Evolutionary conservation across 306 rosid species (phyloP).

Genomic region (Cucurbita pepo): DNA sequence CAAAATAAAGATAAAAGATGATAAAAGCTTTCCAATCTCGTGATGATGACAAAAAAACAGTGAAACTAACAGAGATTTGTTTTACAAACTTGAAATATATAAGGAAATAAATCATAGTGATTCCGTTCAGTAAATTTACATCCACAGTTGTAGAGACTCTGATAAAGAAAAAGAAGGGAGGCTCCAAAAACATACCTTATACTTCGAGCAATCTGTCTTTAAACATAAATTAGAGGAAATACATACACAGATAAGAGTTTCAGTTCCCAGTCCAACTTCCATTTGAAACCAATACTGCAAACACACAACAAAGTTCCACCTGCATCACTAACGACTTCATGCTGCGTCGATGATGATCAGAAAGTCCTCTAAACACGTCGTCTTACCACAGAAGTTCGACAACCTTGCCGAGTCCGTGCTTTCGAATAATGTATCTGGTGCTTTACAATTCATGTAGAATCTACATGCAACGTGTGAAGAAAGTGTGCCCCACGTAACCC

Average conservation of each 20-base stretch:
- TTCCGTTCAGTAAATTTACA: neutral
- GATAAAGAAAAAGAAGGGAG: neutral
- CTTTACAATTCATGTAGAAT: neutral
- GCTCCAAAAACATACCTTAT: slow-evolving; percentile 1
- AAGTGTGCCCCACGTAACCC: slow-evolving; percentile 41
- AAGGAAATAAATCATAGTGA: neutral
- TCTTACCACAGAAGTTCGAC: neutral
- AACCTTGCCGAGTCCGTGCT: neutral
- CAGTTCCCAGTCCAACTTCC: slow-evolving; percentile 5
- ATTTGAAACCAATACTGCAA: slow-evolving; percentile 14
- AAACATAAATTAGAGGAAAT: slow-evolving; percentile 1
- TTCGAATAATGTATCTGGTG: neutral
- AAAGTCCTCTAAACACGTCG: neutral
- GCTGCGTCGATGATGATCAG: neutral
- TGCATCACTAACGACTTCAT: slow-evolving; percentile 2
- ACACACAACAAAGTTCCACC: slow-evolving; percentile 17
- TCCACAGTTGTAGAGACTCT: neutral
- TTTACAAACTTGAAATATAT: neutral
- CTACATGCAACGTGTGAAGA: slow-evolving; percentile 34
- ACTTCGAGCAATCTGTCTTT: neutral
- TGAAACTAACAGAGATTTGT: neutral
- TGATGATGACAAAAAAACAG: neutral
- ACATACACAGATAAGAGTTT: slow-evolving; percentile 1
- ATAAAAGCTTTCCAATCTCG: neutral
- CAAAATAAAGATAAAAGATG: neutral